Evolutionary conservation across 2,329 filamentous ascomycete genomes (phyloP), one percentile per base, ranked within the genome.

Genomic region (Botrytis byssoidea): DNA sequence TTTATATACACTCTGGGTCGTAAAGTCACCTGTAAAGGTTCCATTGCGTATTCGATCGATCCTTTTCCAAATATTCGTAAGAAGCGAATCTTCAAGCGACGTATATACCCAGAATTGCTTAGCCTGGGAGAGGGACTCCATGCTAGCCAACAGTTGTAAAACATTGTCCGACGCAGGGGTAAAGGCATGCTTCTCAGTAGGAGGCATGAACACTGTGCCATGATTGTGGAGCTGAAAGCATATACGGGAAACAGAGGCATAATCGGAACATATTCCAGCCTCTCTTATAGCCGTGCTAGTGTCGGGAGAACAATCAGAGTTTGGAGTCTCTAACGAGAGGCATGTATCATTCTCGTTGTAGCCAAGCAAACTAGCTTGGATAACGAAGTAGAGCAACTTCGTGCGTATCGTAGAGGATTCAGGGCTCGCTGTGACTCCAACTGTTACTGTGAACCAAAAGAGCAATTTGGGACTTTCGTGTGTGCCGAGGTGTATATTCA

Each of bases 1-100:
- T 67, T n/a, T 67, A 37, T 48, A 67, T 51, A 67, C n/a, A 25
- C 44, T 67, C 29, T 25, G 64, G 37, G 64, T 67, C 4, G 64
- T 67, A 51, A 67, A 67, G n/a, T 67, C 44, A 10, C 42, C 64
- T 37, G 64, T 67, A 67, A 67, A 67, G 18, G 29, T 18, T 51
- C 64, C 64, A 20, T 16, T 6, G 14, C 18, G n/a, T 67, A 48
- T 35, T 51, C 29, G 42, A 48, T 51, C 29, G 25, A 67, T 67
- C 18, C 29, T 35, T 67, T 67, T 8, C 64, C 64, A 46, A 16
- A 67, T 16, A 51, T 22, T 67, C 10, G 48, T n/a, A 25, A 51
- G 46, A 51, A 51, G 20, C 46, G 46, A 51, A 25, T 10, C 10
- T 51, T 51, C 46, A 22, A 51, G 48, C 25, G 48, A 51, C 25